Base-by-base conservation (phyloP, 768 basidiomycete species). In the Leccinum boreale region DNA sequence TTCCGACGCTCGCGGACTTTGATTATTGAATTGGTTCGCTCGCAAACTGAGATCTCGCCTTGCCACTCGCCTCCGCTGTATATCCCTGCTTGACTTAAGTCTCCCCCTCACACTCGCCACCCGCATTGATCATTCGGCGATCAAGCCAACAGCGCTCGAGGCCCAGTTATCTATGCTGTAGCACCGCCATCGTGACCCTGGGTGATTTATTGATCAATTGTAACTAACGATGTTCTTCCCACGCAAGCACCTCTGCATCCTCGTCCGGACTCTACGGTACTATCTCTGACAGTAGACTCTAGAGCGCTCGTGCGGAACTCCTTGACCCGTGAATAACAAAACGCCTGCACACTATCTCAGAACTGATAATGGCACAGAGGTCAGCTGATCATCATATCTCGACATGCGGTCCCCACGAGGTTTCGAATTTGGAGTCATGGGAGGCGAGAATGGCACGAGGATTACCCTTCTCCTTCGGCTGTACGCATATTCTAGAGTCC, bases 1-100 rank as follows among this genome's bases (percentile, higher is more conserved):
- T 52, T 63, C 68, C 69, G 68, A 55, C 53, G 21, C 9, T 69
- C 69, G 67, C 68, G 67, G 68, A 57, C 65, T 60, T 62, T 58
- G 11, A 44, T 44, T 44, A 19, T 44, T 44, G 31, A 71, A 71
- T 51, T 42, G 21, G 12, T 23, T 29, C n/a, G 12, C 5, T 42
- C 36, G n/a, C 42, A 19, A 21, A 44, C 42, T 44, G 24, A 28
- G 12, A 24, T 39, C 23, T 31, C 26, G 42, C 36, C 33, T 19
- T 50, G 26, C 28, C 28, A 29, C 39, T 49, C 44, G 21, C 19
- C 24, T 46, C 46, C 35, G 15, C 33, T 48, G 26, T 26, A 31
- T 35, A 24, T 28, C 33, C 24, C 44, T 10, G 11, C 21, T n/a
- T 28, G 28, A 8, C 45, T 29, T 29, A 29, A 29, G 28, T 15